Evolutionary conservation across 192 early-diverging fungal species (phyloP).

Genomic region (Phlyctochytrium planicorne): DNA sequence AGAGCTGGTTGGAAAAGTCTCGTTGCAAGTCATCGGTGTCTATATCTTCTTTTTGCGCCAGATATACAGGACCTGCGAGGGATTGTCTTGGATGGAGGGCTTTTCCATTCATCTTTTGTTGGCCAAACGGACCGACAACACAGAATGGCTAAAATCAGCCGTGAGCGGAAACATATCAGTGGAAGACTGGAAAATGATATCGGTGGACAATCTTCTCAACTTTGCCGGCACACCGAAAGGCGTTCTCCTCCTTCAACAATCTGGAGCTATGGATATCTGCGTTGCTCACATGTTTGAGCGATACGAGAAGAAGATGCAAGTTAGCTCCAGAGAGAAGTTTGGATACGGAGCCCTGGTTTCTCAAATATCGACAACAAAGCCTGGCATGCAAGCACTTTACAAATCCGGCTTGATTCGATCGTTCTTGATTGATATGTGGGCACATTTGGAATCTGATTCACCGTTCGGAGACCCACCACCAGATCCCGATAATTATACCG

Average conservation of each 20-base stretch:
- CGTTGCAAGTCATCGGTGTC: conserved; percentile 28
- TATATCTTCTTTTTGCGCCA: conserved; percentile 52
- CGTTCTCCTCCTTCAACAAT: conserved; percentile 39
- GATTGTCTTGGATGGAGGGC: conserved; percentile 31
- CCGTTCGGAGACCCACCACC: conserved; percentile 23
- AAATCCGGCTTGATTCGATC: conserved; percentile 32
- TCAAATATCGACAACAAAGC: conserved; percentile 43
- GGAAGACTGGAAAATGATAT: conserved; percentile 36
- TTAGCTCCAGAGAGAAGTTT: conserved; percentile 55
- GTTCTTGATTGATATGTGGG: conserved; percentile 42
- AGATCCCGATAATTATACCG: conserved; percentile 34
- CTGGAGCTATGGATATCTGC: conserved; percentile 44
- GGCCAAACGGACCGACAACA: conserved; percentile 18
- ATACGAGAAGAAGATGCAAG: conserved; percentile 56
- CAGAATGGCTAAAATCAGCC: background rate
- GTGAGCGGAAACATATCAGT: background rate
- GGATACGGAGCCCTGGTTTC: conserved; percentile 54
- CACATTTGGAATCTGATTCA: conserved; percentile 34
- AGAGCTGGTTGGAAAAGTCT: background rate
- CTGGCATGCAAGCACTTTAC: conserved; percentile 46
- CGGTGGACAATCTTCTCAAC: conserved; percentile 52
- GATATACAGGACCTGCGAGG: conserved; percentile 49
- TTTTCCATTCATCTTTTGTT: conserved; percentile 36
- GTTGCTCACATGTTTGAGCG: conserved; percentile 49
- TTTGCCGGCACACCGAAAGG: conserved; percentile 53